These are phyloP conservation scores for Trichosporon sp. DNA, from an alignment of 1,284 basidiomycete genomes.

Conservation along the genomic window DNA sequence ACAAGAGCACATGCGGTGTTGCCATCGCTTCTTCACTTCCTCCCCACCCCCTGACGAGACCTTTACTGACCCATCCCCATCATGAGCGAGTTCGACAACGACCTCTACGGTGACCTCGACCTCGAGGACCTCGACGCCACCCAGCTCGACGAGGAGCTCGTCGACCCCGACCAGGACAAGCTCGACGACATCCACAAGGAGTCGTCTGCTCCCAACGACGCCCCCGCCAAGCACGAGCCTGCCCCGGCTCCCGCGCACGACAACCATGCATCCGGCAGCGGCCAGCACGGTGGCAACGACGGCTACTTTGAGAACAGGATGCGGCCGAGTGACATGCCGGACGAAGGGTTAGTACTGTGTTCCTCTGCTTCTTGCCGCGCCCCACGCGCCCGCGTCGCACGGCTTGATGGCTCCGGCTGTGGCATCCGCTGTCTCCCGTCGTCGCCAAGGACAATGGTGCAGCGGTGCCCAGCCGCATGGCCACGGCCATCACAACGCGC, in stretches of 20 bases:
- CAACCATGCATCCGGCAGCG: background rate
- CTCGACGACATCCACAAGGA: conserved; percentile 36
- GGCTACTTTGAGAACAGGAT: conserved; percentile 54
- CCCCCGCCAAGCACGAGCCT: conserved; percentile 4
- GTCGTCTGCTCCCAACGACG: background rate
- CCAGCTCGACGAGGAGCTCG: conserved; percentile 43
- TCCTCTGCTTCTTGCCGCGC: conserved; percentile 19
- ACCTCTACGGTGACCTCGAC: conserved; percentile 48
- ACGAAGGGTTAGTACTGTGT: conserved; percentile 85
- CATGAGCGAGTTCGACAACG: conserved; percentile 52
- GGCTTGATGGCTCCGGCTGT: background rate
- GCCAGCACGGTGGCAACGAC: conserved; percentile 4
- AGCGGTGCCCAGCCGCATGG: background rate
- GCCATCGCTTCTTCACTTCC: conserved; percentile 1
- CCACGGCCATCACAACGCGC: background rate
- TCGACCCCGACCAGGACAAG: conserved; percentile 55
- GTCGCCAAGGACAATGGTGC: background rate
- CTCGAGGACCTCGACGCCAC: conserved; percentile 51
- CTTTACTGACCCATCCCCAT: conserved; percentile 21
- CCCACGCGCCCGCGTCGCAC: background rate
- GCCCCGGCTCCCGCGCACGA: background rate
- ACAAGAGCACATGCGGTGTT: background rate
- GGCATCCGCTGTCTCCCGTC: background rate
- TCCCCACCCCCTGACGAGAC: conserved; percentile 1
- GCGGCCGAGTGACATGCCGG: conserved; percentile 92